A percentile compares a stretch with the other conserved stretches of the same genome.
phyloP scores from a whole-genome alignment of 2,329 filamentous ascomycete species.

The Cercospora citrullina region DNA sequence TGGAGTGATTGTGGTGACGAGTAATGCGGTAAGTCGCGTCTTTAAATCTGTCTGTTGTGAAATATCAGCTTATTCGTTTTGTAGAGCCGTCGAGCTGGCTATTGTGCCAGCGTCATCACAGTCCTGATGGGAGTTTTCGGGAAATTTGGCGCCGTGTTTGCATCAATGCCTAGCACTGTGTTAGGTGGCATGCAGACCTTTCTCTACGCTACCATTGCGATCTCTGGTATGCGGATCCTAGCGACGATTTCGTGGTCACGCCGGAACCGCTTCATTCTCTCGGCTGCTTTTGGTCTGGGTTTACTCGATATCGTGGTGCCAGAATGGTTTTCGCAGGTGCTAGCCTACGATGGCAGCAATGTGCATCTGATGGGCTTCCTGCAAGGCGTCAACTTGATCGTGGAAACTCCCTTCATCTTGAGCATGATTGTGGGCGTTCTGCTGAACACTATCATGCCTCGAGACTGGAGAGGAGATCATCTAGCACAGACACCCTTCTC shows the following conservation, averaged over 20 bases:
- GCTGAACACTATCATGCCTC: constrained; percentile 27
- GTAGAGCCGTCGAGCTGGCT: constrained; percentile 26
- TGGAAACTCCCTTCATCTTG: constrained; percentile 28
- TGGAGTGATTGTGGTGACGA: constrained; percentile 27
- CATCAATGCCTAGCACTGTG: constrained; percentile 22
- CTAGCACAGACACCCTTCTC: neutral
- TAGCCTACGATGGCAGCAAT: constrained; percentile 20
- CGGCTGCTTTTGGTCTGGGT: constrained; percentile 24
- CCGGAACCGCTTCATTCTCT: constrained; percentile 73
- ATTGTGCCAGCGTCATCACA: constrained; percentile 23
- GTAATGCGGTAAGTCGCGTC: constrained; percentile 24
- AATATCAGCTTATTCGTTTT: neutral
- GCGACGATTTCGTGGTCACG: constrained; percentile 68
- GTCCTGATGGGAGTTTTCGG: constrained; percentile 26
- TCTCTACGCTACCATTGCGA: constrained; percentile 71
- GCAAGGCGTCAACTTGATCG: constrained; percentile 25
- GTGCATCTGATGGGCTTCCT: constrained; percentile 26
- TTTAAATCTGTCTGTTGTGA: neutral
- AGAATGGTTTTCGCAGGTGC: constrained; percentile 24
- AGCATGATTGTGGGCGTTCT: constrained; percentile 24
- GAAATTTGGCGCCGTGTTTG: constrained; percentile 27
- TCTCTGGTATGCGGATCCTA: constrained; percentile 74
- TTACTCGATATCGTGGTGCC: constrained; percentile 25
- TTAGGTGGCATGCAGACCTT: constrained; percentile 65
- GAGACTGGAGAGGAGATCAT: constrained; percentile 15